Percentiles rank a stretch among this genome's conserved stretches.
Conservation (phyloP, 2,329 filamentous ascomycete species). For the Botrytis aclada region DNA sequence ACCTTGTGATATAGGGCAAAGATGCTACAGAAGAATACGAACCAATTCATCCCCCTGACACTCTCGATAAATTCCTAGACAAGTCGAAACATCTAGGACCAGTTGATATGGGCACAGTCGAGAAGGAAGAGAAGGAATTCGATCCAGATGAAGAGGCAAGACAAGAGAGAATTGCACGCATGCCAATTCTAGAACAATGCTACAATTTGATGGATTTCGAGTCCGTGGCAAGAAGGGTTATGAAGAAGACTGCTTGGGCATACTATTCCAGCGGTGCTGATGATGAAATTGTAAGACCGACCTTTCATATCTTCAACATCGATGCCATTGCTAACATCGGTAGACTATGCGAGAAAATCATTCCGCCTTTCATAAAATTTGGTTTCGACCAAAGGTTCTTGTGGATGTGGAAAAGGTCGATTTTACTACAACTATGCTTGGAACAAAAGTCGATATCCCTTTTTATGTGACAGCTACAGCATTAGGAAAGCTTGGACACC, state of each 20-base stretch:
- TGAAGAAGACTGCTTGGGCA: constrained; percentile 97
- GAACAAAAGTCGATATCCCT: constrained; percentile 76
- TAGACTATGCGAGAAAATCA: constrained; percentile 95
- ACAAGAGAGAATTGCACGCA: constrained; percentile 68
- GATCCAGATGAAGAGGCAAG: constrained; percentile 72
- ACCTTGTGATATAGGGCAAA: constrained; percentile 56
- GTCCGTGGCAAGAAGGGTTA: constrained; percentile 80
- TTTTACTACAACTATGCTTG: constrained; percentile 89
- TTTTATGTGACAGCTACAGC: constrained; percentile 98
- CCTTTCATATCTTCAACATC: background rate
- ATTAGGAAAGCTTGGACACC: constrained; percentile 89
- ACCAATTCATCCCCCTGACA: constrained; percentile 85
- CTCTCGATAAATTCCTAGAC: constrained; percentile 79
- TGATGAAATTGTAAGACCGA: constrained; percentile 73
- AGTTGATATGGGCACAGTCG: constrained; percentile 82
- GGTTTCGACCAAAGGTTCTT: constrained; percentile 89
- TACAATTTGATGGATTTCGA: constrained; percentile 97
- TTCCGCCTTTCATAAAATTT: constrained; percentile 91
- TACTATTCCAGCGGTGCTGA: constrained; percentile 96
- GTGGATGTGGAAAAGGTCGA: constrained; percentile 88
- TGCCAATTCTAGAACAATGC: constrained; percentile 81
- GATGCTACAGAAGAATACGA: constrained; percentile 92
- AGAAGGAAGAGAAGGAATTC: constrained; percentile 60
- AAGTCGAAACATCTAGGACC: constrained; percentile 82
- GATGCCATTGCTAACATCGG: constrained; percentile 23